Evolutionary conservation across 108 stramenopile genomes (phyloP).

Genomic region (Ochromonas danica): DNA sequence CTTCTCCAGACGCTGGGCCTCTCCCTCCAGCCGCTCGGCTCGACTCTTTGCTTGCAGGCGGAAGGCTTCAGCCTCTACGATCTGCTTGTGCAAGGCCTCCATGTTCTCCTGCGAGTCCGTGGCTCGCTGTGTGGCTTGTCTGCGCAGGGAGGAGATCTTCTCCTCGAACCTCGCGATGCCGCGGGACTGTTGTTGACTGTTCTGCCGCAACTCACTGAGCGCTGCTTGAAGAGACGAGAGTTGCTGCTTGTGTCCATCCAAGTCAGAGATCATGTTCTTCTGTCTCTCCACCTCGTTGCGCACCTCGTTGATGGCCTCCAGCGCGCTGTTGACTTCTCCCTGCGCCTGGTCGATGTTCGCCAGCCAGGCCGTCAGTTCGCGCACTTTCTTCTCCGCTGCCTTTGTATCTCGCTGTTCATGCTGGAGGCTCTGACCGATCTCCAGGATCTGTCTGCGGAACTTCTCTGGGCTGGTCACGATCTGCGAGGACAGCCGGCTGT

Average conservation of each 20-base stretch:
- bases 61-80: constrained; percentile 24
- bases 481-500: not conserved
- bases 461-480: constrained; percentile 26
- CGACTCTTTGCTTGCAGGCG: constrained; percentile 10
- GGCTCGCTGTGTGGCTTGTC: not conserved
- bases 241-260: not conserved
- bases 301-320: constrained; percentile 4
- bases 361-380: constrained; percentile 27
- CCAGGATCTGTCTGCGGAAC: constrained; percentile 26
- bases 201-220: not conserved
- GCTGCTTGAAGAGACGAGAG: not conserved
- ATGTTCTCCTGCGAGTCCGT: not conserved
- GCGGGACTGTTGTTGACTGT: not conserved
- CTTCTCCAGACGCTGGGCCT: not conserved
- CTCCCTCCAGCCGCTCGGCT: not conserved
- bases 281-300: not conserved
- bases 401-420: constrained; percentile 6
- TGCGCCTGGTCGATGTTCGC: constrained; percentile 5
- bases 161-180: not conserved
- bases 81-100: constrained; percentile 4
- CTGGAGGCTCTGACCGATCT: constrained; percentile 8
- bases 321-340: not conserved
- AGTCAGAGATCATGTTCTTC: not conserved
- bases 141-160: not conserved
- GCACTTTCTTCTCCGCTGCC: constrained; percentile 24